These are phyloP conservation scores for Colletotrichum lupini DNA, from an alignment of 2,329 filamentous ascomycete species.

Conservation along the genomic window DNA sequence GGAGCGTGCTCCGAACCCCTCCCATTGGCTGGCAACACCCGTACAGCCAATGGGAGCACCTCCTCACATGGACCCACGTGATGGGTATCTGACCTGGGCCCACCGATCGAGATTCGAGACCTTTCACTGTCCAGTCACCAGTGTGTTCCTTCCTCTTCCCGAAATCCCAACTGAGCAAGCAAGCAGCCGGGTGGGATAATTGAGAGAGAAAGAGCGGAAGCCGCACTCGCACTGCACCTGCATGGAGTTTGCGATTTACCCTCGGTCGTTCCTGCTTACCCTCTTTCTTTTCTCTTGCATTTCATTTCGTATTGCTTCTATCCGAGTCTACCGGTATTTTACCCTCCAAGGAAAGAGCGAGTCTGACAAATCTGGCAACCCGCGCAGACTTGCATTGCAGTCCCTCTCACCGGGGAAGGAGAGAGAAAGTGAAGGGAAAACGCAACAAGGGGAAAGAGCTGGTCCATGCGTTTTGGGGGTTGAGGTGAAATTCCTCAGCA, in stretches of 20 bases:
- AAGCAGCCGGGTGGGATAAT: background rate
- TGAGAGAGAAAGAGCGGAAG: background rate
- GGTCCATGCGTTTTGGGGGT: background rate
- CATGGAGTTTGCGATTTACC: background rate
- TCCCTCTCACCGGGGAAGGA: background rate
- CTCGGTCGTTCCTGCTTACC: background rate
- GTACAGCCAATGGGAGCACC: slow-evolving; percentile 12
- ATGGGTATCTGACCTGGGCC: background rate
- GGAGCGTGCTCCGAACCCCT: slow-evolving; percentile 30
- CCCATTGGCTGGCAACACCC: slow-evolving; percentile 15
- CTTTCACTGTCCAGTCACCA: background rate
- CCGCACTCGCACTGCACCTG: background rate
- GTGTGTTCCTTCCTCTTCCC: background rate
- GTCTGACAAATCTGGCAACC: background rate
- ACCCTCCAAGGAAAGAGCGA: too few relatives aligned
- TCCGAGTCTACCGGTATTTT: background rate
- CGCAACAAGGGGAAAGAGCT: background rate
- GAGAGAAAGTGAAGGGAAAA: background rate
- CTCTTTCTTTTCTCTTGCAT: background rate
- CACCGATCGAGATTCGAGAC: slow-evolving; percentile 21
- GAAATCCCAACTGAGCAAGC: background rate
- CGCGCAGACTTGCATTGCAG: background rate
- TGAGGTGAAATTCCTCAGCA: background rate
- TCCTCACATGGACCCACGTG: background rate
- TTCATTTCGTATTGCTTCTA: background rate